Evolutionary conservation across 768 basidiomycete species (phyloP), one percentile per base, ranked within the genome.

Genomic region (Amanita muscaria): DNA sequence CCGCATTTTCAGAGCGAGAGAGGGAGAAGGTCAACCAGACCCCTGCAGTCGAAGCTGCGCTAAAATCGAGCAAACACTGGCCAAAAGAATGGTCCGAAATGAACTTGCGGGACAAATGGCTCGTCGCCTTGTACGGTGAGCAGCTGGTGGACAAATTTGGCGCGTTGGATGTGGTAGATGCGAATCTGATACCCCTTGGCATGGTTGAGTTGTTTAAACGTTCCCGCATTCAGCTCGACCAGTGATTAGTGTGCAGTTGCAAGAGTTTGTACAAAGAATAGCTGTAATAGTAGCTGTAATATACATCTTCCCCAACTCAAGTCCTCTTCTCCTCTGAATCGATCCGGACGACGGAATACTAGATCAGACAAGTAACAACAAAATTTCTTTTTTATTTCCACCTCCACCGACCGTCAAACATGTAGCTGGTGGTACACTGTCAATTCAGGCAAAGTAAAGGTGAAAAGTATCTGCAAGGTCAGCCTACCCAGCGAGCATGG

Each of bases 131-230:
- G 27, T 68, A 68, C 54, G 67, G 67, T 3, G 61, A 65, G 34
- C 65, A 67, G 33, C 53, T 70, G 12, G 55, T 65, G 31, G 56
- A 55, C 47, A 64, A 60, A 39, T 72, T 67, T 54, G 68, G 68
- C 1, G 56, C 62, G 22, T 47, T 68, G 46, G 63, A 67, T 18
- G 58, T 63, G 11, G 67, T 72, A 6, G 66, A 72, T 51, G 53
- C 64, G 3, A 59, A 55, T 24, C 44, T 67, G 50, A 67, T 70
- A 43, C 69, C 67, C 29, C 57, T 66, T 19, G 66, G 64, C n/a
- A 64, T 71, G 61, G 61, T 68, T 19, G 56, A 66, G 38, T 46
- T 67, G 34, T 68, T 65, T 56, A 64, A 58, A 50, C 55, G 53
- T 3, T 61, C 63, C 40, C 57, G 58, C 47, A 59, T 63, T 36